phyloP scores from a whole-genome alignment of 495 filamentous ascomycete species.

The Talaromyces wortmannii region DNA sequence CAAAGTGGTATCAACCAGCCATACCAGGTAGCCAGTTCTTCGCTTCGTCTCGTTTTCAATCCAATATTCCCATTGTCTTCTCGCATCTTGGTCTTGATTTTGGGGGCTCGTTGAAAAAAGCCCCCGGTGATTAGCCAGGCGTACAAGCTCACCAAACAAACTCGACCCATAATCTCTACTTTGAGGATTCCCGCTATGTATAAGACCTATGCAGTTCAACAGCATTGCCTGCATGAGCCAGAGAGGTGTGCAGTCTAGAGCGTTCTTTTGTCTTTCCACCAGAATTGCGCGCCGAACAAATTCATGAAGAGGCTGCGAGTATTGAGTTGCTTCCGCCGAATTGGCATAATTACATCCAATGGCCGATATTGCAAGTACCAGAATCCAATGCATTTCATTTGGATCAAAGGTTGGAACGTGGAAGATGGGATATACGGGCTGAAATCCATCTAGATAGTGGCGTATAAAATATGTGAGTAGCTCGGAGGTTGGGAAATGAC shows the following conservation, averaged over 20 bases:
- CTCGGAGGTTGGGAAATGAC: conserved; percentile 25
- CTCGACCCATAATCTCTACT: conserved; percentile 17
- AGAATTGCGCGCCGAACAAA: conserved; percentile 33
- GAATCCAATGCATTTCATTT: conserved; percentile 33
- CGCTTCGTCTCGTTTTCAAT: conserved; percentile 22
- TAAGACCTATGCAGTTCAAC: conserved; percentile 34
- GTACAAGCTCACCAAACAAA: conserved; percentile 25
- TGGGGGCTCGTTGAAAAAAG: conserved; percentile 7
- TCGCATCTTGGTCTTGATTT: no score
- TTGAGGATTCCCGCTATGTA: conserved; percentile 26
- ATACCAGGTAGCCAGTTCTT: conserved; percentile 39
- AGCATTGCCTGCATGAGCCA: conserved; percentile 30
- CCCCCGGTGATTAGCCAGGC: conserved; percentile 17
- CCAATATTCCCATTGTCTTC: background rate
- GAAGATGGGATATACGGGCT: conserved; percentile 37
- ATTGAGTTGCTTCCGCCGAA: conserved; percentile 17
- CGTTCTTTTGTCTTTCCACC: conserved; percentile 25
- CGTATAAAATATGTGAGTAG: conserved; percentile 23
- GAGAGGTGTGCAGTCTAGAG: conserved; percentile 12
- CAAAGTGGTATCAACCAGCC: conserved; percentile 42
- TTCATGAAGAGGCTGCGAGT: conserved; percentile 31
- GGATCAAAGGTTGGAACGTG: conserved; percentile 34
- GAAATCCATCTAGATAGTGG: conserved; percentile 32
- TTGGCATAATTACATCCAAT: conserved; percentile 35
- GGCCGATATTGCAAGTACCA: conserved; percentile 34